phyloP scores from a whole-genome alignment of 495 filamentous ascomycete species.

The Pyrenula aspistea region DNA sequence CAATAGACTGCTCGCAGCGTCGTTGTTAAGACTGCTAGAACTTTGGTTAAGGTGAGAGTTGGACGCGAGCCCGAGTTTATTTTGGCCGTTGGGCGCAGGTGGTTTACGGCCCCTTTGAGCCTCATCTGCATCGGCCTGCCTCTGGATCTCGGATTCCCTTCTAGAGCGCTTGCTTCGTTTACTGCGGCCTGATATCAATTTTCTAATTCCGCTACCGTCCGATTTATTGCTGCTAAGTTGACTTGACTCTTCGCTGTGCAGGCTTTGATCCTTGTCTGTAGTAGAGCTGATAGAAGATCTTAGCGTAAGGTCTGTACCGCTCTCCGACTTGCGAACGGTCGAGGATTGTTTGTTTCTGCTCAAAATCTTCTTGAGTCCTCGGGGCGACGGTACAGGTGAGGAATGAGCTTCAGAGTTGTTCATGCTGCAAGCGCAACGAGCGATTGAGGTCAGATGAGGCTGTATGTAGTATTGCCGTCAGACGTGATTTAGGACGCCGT shows the following conservation, averaged over 20 bases:
- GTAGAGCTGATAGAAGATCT: constrained; percentile 8
- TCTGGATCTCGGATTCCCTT: not conserved
- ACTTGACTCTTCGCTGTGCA: not conserved
- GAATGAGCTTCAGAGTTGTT: not conserved
- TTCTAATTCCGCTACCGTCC: not conserved
- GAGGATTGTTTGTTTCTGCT: not conserved
- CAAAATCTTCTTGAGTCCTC: constrained; percentile 1
- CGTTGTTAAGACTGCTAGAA: constrained; percentile 5
- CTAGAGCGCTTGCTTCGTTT: not conserved
- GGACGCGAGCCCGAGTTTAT: not conserved
- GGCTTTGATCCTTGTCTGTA: not conserved
- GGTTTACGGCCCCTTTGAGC: not conserved
- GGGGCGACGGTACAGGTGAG: not conserved
- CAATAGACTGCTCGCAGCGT: constrained; percentile 43
- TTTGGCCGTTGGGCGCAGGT: not conserved
- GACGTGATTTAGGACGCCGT: not conserved
- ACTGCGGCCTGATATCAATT: not conserved
- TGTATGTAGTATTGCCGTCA: not conserved
- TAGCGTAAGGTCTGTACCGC: constrained; percentile 12
- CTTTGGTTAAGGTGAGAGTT: not conserved
- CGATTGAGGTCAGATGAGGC: not conserved
- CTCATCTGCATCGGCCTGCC: not conserved
- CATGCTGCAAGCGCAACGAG: not conserved
- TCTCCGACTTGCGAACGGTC: constrained; percentile 24
- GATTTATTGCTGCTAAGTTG: not conserved